phyloP scores from a whole-genome alignment of 1,284 basidiomycete genomes.

The Neonothopanus nambi region DNA sequence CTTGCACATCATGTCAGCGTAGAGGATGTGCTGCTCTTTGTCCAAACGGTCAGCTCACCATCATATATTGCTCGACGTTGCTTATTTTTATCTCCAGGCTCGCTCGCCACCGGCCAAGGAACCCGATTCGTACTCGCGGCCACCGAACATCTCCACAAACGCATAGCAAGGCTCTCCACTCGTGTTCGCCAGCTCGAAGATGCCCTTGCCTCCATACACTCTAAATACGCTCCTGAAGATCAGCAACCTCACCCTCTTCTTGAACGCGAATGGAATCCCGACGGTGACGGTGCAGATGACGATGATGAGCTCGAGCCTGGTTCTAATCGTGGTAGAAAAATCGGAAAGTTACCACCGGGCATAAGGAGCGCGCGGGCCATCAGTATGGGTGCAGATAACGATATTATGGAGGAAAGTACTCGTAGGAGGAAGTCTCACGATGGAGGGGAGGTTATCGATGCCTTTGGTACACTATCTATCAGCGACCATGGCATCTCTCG shows the following conservation, averaged over 20 bases:
- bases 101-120: conserved; percentile 63
- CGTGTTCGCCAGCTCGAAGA: conserved; percentile 70
- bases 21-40: conserved; percentile 69
- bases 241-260: conserved; percentile 63
- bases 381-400: conserved; percentile 20
- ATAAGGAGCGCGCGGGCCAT: conserved; percentile 18
- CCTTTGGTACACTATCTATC: conserved; percentile 64
- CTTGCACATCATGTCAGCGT: conserved; percentile 68
- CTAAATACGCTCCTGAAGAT: conserved; percentile 39
- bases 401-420: conserved; percentile 14
- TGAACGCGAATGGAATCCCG: conserved; percentile 49
- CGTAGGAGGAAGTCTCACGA: neutral
- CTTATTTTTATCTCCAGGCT: conserved; percentile 37
- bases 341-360: neutral
- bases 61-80: neutral
- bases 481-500: conserved; percentile 58
- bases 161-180: conserved; percentile 58
- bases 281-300: conserved; percentile 37
- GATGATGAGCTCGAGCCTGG: conserved; percentile 23
- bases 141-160: conserved; percentile 70
- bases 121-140: conserved; percentile 73
- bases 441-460: conserved; percentile 44
- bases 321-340: conserved; percentile 10
- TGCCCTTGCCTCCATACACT: conserved; percentile 54
- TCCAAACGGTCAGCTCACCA: conserved; percentile 56